These are phyloP conservation scores for Bretziella fagacearum DNA, from an alignment of 2,329 filamentous ascomycete species.

Conservation along the genomic window DNA sequence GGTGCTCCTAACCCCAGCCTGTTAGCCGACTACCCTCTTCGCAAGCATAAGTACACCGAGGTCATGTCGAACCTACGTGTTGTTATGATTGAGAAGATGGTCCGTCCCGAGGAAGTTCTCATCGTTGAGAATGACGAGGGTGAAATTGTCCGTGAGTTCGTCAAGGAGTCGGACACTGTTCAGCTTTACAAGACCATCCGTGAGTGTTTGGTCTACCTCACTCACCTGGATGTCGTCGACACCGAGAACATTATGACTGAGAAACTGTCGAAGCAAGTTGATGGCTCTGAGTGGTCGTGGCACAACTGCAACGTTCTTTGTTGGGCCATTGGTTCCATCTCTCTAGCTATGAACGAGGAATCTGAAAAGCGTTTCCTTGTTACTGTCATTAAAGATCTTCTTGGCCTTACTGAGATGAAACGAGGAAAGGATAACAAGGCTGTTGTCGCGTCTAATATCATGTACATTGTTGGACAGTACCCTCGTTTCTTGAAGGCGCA, in stretches of 20 bases:
- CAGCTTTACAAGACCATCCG: constrained; percentile 98
- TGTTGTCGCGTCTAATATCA: constrained; percentile 97
- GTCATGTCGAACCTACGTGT: constrained; percentile 84
- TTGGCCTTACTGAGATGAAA: constrained; percentile 97
- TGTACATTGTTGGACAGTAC: constrained; percentile 99
- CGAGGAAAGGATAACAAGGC: constrained; percentile 99
- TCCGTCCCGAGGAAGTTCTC: constrained; percentile 88
- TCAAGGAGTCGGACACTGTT: constrained; percentile 98
- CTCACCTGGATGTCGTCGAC: constrained; percentile 90
- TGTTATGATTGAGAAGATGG: constrained; percentile 99
- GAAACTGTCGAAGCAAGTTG: constrained; percentile 87
- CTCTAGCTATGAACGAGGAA: constrained; percentile 97
- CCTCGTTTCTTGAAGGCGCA: constrained; percentile 96
- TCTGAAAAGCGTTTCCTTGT: constrained; percentile 97
- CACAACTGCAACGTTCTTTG: constrained; percentile 98
- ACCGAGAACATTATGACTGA: constrained; percentile 99
- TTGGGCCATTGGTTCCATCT: constrained; percentile 98
- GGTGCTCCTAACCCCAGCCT: constrained; percentile 72
- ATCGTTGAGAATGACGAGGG: constrained; percentile 99
- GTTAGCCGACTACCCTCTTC: constrained; percentile 78
- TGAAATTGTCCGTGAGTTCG: constrained; percentile 96
- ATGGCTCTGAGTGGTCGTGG: constrained; percentile 96
- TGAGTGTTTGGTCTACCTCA: constrained; percentile 92
- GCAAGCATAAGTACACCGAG: constrained; percentile 96
- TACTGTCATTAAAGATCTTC: constrained; percentile 94